Conservation (phyloP, 2,329 filamentous ascomycete species). For the Mycogone perniciosa region DNA sequence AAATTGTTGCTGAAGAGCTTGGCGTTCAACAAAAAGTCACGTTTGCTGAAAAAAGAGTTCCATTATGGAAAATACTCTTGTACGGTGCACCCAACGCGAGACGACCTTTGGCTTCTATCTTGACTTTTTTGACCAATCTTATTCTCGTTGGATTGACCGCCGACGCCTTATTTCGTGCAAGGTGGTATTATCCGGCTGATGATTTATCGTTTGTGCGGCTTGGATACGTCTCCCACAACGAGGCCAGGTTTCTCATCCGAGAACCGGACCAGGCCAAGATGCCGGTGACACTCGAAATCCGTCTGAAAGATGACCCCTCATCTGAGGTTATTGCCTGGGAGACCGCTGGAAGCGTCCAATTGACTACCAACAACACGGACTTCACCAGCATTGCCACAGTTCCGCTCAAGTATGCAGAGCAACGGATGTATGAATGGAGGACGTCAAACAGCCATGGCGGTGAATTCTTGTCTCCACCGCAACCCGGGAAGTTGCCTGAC, state of each 20-base stretch:
- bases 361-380: slow-evolving; percentile 71
- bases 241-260: slow-evolving; percentile 75
- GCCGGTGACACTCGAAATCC: slow-evolving; percentile 66
- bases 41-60: slow-evolving; percentile 50
- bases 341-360: slow-evolving; percentile 55
- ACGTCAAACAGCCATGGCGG: slow-evolving; percentile 84
- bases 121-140: slow-evolving; percentile 68
- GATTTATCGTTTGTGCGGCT: slow-evolving; percentile 81
- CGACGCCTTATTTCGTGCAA: slow-evolving; percentile 73
- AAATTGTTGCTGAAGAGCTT: slow-evolving; percentile 44
- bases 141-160: slow-evolving; percentile 61
- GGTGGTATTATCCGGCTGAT: slow-evolving; percentile 60
- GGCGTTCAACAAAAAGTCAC: slow-evolving; percentile 58
- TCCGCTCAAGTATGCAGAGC: slow-evolving; percentile 55
- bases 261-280: slow-evolving; percentile 72
- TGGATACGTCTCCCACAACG: slow-evolving; percentile 76
- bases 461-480: slow-evolving; percentile 71
- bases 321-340: slow-evolving; percentile 59
- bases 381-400: slow-evolving; percentile 69
- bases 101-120: slow-evolving; percentile 58
- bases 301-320: slow-evolving; percentile 44
- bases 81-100: slow-evolving; percentile 68
- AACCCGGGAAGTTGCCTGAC: slow-evolving; percentile 55
- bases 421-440: slow-evolving; percentile 74
- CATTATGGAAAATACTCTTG: slow-evolving; percentile 59